Evolutionary conservation across 2,329 filamentous ascomycete species (phyloP).

Genomic region (Fonsecaea pedrosoi): DNA sequence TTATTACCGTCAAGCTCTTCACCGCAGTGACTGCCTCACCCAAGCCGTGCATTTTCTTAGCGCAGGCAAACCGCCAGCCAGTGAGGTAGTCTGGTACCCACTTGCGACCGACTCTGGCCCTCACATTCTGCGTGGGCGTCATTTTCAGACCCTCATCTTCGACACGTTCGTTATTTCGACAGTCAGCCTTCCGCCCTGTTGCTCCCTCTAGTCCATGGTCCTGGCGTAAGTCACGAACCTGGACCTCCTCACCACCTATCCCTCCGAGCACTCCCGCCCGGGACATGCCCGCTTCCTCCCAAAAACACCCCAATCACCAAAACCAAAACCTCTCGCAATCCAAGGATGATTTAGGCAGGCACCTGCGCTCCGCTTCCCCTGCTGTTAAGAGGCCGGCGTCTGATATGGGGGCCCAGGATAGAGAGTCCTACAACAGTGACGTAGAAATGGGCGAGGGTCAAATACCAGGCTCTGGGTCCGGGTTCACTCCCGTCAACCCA

Average conservation of each 20-base stretch:
- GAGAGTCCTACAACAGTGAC: conserved; percentile 39
- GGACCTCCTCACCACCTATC: conserved; percentile 36
- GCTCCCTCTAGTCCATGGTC: conserved; percentile 30
- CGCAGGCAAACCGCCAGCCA: conserved; percentile 20
- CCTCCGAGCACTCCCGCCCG: conserved; percentile 43
- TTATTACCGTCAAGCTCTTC: neutral
- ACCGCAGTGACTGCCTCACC: conserved; percentile 1
- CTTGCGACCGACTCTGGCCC: conserved; percentile 10
- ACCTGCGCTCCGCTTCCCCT: conserved; percentile 57
- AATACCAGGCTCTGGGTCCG: conserved; percentile 10
- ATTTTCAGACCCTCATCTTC: conserved; percentile 29
- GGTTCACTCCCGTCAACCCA: conserved; percentile 23
- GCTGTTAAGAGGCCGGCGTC: conserved; percentile 61
- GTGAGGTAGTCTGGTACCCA: conserved; percentile 19
- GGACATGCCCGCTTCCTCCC: conserved; percentile 46
- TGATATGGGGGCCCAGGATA: conserved; percentile 57
- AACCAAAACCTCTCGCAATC: conserved; percentile 39
- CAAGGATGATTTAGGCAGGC: conserved; percentile 40
- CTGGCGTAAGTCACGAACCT: conserved; percentile 30
- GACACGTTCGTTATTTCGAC: conserved; percentile 17
- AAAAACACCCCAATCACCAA: conserved; percentile 25
- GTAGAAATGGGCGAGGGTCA: conserved; percentile 45
- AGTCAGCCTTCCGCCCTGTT: conserved; percentile 13
- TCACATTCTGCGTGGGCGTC: conserved; percentile 15
- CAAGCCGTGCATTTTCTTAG: conserved; percentile 2